Conservation (phyloP, 495 filamentous ascomycete genomes). For the Penicillium maclennaniae region DNA sequence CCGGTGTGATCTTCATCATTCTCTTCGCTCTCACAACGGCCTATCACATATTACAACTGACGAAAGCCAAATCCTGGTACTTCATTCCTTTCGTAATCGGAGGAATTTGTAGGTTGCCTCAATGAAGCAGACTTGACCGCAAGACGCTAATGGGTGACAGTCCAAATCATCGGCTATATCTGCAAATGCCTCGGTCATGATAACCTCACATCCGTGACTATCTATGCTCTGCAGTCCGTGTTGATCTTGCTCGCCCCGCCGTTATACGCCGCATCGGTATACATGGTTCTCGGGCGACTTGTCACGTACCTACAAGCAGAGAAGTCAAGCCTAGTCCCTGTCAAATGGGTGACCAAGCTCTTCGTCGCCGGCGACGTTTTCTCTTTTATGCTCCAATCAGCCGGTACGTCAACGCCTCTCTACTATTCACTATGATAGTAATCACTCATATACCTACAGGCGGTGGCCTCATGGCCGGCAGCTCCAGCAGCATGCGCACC, state of each 20-base stretch:
- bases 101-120: slow-evolving; percentile 20
- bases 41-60: slow-evolving; percentile 18
- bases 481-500: slow-evolving; percentile 3
- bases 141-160: slow-evolving; percentile 19
- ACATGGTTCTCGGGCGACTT: slow-evolving; percentile 57
- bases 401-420: slow-evolving; percentile 13
- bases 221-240: slow-evolving; percentile 38
- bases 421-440: not conserved
- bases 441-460: slow-evolving; percentile 1
- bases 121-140: not conserved
- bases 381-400: slow-evolving; percentile 30
- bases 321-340: slow-evolving; percentile 15
- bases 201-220: slow-evolving; percentile 21
- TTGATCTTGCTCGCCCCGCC: slow-evolving; percentile 47
- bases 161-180: slow-evolving; percentile 58
- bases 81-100: slow-evolving; percentile 28
- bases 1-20: slow-evolving; percentile 21
- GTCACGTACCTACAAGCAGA: slow-evolving; percentile 46
- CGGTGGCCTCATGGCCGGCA: slow-evolving; percentile 21
- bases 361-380: slow-evolving; percentile 38
- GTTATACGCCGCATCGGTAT: slow-evolving; percentile 53
- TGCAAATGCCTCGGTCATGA: slow-evolving; percentile 42
- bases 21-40: slow-evolving; percentile 17
- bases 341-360: slow-evolving; percentile 34
- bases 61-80: slow-evolving; percentile 25